Evolutionary conservation across 306 rosid species (phyloP).

Genomic region (Abrus precatorius): DNA sequence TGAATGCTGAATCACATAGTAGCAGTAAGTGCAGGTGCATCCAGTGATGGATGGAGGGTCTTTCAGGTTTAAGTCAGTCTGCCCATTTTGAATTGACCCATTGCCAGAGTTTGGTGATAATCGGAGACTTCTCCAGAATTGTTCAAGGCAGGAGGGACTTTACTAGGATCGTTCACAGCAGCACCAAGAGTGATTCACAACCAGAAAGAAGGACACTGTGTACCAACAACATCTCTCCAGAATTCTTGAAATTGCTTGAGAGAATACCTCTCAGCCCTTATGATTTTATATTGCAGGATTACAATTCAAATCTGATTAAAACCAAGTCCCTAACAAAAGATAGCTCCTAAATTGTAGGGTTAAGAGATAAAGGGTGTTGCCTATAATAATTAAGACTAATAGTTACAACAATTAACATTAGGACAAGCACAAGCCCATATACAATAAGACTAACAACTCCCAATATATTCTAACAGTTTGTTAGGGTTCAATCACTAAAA

Average conservation of each 20-base stretch:
- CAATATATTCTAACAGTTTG: background rate
- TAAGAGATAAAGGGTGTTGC: background rate
- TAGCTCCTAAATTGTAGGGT: background rate
- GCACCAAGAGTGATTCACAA: background rate
- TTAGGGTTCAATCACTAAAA: conserved; percentile 5
- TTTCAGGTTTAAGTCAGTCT: background rate
- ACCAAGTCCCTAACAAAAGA: background rate
- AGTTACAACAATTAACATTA: background rate
- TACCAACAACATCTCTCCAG: background rate
- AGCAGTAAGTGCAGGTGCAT: background rate
- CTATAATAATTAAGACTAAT: background rate
- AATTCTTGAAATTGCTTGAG: background rate
- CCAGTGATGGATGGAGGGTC: background rate
- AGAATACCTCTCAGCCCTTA: background rate
- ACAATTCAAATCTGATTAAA: background rate
- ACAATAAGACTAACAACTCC: background rate
- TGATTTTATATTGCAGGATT: background rate
- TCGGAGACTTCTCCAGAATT: background rate
- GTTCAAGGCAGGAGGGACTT: background rate
- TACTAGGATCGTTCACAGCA: background rate
- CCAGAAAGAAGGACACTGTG: background rate
- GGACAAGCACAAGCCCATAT: background rate
- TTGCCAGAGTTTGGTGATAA: background rate
- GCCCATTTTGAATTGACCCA: background rate
- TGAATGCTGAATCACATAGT: background rate